phyloP scores from a whole-genome alignment of 306 rosid species.

The Morella rubra region DNA sequence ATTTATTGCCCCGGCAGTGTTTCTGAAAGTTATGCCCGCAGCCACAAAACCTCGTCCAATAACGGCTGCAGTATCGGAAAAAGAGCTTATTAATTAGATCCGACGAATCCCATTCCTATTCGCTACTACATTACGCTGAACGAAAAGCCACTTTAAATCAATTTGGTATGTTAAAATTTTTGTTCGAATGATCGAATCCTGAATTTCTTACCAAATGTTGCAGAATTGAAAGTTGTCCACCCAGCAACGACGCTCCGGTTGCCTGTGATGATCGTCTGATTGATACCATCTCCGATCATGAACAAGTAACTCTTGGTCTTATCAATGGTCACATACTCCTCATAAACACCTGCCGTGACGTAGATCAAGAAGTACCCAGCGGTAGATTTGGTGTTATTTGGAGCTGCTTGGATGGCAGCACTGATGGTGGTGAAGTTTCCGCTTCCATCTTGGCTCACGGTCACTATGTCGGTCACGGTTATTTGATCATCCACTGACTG shows the following conservation, averaged over 20 bases:
- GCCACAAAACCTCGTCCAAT: slow-evolving; percentile 3
- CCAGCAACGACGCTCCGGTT: neutral
- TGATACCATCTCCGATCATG: slow-evolving; percentile 8
- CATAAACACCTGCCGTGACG: slow-evolving; percentile 4
- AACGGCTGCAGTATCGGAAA: neutral
- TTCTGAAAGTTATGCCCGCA: neutral
- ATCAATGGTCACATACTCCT: slow-evolving; percentile 5
- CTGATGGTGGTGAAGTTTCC: slow-evolving; percentile 10
- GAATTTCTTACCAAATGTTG: slow-evolving; percentile 1
- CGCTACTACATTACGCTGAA: neutral
- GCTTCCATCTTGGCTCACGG: neutral
- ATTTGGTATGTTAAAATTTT: too few species aligned
- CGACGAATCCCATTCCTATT: too few species aligned
- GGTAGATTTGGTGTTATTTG: neutral
- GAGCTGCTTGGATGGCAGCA: slow-evolving; percentile 2
- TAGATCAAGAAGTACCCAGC: slow-evolving; percentile 10
- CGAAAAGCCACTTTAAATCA: too few species aligned
- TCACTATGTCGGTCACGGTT: neutral
- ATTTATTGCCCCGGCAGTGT: slow-evolving; percentile 10
- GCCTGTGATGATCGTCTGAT: slow-evolving; percentile 8
- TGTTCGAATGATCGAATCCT: neutral
- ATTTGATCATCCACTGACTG: neutral
- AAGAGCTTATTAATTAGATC: too few species aligned
- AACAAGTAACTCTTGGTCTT: slow-evolving; percentile 5
- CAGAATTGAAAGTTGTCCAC: slow-evolving; percentile 2